Evolutionary conservation across 768 basidiomycete genomes (phyloP).

Genomic region (Pulveroboletus sp.): DNA sequence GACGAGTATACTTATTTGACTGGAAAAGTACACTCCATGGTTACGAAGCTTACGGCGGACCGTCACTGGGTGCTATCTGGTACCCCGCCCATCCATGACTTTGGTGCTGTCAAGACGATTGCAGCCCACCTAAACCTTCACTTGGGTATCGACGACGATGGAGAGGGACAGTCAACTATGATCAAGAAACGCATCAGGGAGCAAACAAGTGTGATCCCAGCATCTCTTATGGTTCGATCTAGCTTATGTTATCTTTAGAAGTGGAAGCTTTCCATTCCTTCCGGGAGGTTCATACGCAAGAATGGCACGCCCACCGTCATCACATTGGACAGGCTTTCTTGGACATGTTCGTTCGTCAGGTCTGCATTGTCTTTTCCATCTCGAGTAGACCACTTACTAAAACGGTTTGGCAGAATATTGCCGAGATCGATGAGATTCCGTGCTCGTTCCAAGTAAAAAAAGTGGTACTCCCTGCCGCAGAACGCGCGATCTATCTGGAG

Average conservation of each 20-base stretch:
- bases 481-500: slow-evolving; percentile 91
- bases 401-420: slow-evolving; percentile 62
- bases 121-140: slow-evolving; percentile 86
- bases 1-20: slow-evolving; percentile 94
- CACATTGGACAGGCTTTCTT: slow-evolving; percentile 77
- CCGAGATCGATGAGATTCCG: slow-evolving; percentile 95
- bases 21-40: slow-evolving; percentile 71
- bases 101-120: slow-evolving; percentile 86
- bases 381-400: slow-evolving; percentile 8
- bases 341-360: slow-evolving; percentile 81
- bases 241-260: slow-evolving; percentile 40
- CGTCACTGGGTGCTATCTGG: slow-evolving; percentile 96
- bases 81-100: slow-evolving; percentile 90
- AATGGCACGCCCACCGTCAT: slow-evolving; percentile 91
- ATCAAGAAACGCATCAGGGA: slow-evolving; percentile 80
- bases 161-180: slow-evolving; percentile 68
- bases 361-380: slow-evolving; percentile 28
- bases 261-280: slow-evolving; percentile 95
- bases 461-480: slow-evolving; percentile 82
- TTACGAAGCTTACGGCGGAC: slow-evolving; percentile 71
- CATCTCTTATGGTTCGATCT: background rate
- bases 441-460: slow-evolving; percentile 59
- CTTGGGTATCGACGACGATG: slow-evolving; percentile 86
- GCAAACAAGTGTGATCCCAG: slow-evolving; percentile 61
- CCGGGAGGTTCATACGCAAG: slow-evolving; percentile 86